phyloP scores from a whole-genome alignment of 2,329 filamentous ascomycete genomes.

The Elsinoe perseae region DNA sequence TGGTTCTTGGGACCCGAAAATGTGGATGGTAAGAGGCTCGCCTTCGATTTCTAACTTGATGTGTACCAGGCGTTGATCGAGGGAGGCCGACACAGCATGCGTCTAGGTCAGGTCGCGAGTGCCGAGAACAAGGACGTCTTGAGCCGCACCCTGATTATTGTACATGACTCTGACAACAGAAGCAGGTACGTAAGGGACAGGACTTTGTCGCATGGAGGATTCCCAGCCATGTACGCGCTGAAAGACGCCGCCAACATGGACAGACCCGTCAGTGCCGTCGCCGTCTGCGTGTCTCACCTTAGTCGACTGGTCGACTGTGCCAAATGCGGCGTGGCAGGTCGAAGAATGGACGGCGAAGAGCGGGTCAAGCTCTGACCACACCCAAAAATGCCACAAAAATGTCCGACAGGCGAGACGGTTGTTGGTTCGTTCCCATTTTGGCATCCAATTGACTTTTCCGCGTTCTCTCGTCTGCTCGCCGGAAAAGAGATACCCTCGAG shows the following conservation, averaged over 20 bases:
- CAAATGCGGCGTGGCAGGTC: background rate
- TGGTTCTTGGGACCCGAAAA: background rate
- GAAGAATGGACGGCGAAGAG: background rate
- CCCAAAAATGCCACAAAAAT: constrained; percentile 12
- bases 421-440: constrained; percentile 13
- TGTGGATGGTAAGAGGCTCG: background rate
- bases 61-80: background rate
- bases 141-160: constrained; percentile 7
- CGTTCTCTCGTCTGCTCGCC: background rate
- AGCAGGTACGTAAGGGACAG: background rate
- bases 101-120: background rate
- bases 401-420: background rate
- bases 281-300: background rate
- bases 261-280: background rate
- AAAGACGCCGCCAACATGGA: constrained; percentile 11
- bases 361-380: constrained; percentile 2
- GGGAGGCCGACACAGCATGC: background rate
- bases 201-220: background rate
- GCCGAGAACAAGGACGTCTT: background rate
- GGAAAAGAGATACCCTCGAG: background rate
- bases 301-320: background rate
- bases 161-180: background rate
- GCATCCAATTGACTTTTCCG: background rate
- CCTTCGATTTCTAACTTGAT: background rate
- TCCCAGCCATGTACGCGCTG: background rate